Conservation (phyloP, 2,329 filamentous ascomycete genomes). For the Dothidotthia symphoricarpi region DNA sequence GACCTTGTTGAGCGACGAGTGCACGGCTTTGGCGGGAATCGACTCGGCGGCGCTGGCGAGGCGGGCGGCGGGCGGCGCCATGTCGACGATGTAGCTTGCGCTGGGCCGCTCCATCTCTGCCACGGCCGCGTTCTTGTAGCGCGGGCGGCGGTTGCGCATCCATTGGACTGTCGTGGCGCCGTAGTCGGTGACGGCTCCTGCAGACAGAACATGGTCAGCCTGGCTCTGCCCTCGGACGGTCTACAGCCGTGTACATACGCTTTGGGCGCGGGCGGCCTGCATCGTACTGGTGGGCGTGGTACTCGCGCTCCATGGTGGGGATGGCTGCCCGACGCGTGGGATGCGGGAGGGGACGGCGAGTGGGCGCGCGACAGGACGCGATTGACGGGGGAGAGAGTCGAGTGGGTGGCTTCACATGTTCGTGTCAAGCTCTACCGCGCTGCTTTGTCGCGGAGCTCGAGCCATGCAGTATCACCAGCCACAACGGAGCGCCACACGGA, state of each 20-base stretch:
- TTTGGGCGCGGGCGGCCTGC: constrained; percentile 37
- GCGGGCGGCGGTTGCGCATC: constrained; percentile 78
- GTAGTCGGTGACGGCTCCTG: constrained; percentile 91
- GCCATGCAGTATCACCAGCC: no score
- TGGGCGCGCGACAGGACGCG: not conserved
- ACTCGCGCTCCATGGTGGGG: constrained; percentile 38
- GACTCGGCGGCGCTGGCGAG: constrained; percentile 75
- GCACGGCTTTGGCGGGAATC: constrained; percentile 90
- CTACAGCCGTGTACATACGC: no score
- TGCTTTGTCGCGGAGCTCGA: no score
- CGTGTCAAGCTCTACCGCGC: no score
- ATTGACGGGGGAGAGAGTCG: no score
- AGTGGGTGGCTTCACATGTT: no score
- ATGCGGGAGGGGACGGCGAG: not conserved
- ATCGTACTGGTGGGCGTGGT: constrained; percentile 37
- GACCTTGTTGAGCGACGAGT: constrained; percentile 98
- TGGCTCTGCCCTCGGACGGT: not conserved
- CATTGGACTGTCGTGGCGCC: constrained; percentile 86
- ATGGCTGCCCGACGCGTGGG: constrained; percentile 11
- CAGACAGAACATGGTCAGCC: constrained; percentile 4
- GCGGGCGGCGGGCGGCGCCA: constrained; percentile 80
- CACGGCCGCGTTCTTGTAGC: constrained; percentile 67
- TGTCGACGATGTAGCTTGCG: constrained; percentile 86
- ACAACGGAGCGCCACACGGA: no score
- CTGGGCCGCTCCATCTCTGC: constrained; percentile 83